A percentile compares a stretch with the other conserved stretches of the same genome.
phyloP scores from a whole-genome alignment of 2,329 filamentous ascomycete genomes.

The Sporothrix brunneoviolacea region DNA sequence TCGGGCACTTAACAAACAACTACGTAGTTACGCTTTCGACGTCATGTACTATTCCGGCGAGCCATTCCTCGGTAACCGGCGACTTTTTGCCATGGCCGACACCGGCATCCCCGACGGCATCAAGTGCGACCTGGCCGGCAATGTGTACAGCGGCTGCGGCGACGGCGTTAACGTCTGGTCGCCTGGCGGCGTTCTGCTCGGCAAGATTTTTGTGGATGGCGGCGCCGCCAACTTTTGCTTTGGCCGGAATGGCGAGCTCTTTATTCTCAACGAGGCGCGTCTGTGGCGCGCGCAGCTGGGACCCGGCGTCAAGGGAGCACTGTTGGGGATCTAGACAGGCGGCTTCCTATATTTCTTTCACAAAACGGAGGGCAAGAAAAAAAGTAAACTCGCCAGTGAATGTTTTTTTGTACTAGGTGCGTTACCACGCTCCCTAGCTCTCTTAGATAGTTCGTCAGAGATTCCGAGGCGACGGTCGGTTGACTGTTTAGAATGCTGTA shows the following conservation, averaged over 20 bases:
- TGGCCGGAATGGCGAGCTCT: constrained; percentile 35
- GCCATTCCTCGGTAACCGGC: constrained; percentile 40
- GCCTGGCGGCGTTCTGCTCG: constrained; percentile 36
- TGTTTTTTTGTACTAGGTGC: no score
- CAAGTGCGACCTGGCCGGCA: constrained; percentile 35
- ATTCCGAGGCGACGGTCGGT: no score
- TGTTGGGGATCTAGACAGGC: constrained; percentile 13
- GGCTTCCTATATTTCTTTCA: no score
- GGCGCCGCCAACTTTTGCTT: constrained; percentile 41
- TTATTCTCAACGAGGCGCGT: constrained; percentile 39
- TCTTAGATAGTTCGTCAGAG: no score
- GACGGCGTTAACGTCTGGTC: constrained; percentile 45
- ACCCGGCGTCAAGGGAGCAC: constrained; percentile 1
- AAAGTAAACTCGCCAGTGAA: no score
- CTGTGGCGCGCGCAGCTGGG: constrained; percentile 30
- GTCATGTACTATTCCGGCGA: constrained; percentile 29
- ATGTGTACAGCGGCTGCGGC: constrained; percentile 41
- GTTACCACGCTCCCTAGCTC: no score
- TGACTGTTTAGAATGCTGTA: no score
- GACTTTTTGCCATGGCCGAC: constrained; percentile 45
- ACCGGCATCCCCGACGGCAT: constrained; percentile 39
- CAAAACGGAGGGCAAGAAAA: no score
- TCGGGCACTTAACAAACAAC: no score
- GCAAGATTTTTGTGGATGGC: constrained; percentile 32
- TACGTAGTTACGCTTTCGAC: constrained; percentile 45